Evolutionary conservation across 306 rosid genomes (phyloP).

Genomic region (Sphenostylis stenocarpa): DNA sequence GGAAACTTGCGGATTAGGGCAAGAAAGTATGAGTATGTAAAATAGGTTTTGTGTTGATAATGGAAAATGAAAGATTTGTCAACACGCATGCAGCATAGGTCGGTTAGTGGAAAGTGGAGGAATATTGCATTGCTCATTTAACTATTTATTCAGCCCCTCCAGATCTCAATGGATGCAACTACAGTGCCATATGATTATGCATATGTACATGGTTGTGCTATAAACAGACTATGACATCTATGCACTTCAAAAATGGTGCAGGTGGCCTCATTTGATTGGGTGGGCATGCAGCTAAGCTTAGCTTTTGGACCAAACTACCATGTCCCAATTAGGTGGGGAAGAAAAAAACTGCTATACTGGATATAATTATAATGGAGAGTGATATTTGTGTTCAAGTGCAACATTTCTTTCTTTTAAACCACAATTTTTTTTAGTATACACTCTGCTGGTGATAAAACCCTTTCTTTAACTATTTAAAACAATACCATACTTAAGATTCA

Average conservation of each 20-base stretch:
- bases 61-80: conserved; percentile 46
- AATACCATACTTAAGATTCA: not conserved
- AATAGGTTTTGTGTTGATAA: conserved; percentile 17
- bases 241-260: conserved; percentile 25
- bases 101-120: conserved; percentile 57
- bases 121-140: conserved; percentile 35
- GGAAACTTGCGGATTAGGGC: conserved; percentile 22
- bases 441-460: too few species aligned
- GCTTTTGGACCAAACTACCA: conserved; percentile 33
- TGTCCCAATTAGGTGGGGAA: conserved; percentile 26
- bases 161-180: not conserved
- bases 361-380: not conserved
- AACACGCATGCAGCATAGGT: conserved; percentile 66
- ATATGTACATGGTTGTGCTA: conserved; percentile 3
- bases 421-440: not conserved
- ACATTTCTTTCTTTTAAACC: not conserved
- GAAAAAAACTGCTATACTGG: conserved; percentile 6
- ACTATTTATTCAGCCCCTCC: conserved; percentile 4
- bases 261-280: conserved; percentile 37
- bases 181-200: not conserved
- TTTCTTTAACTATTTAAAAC: not conserved
- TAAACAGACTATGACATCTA: not conserved
- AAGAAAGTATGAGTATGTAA: conserved; percentile 9
- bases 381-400: conserved; percentile 6
- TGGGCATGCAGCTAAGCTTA: conserved; percentile 32